Evolutionary conservation across 2,329 filamentous ascomycete species (phyloP), one percentile per base, ranked within the genome.

Genomic region (Fusarium duplospermum): DNA sequence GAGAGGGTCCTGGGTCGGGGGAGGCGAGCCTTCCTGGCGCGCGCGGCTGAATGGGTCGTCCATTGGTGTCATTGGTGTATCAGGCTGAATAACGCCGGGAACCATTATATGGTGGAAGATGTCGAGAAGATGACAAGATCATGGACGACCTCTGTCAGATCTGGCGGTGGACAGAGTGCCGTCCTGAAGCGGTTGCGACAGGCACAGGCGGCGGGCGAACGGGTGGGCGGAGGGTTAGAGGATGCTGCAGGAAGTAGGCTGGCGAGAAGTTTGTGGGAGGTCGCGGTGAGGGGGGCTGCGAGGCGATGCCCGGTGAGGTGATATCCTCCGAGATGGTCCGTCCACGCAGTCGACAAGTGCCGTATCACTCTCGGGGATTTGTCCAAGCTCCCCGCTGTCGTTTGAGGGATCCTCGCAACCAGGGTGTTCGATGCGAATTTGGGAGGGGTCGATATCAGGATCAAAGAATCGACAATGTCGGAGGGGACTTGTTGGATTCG

Each of bases 1-100:
- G 50, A 89, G 82, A 60, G 85, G 83, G 72, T 87, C 85, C 67
- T 84, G 82, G 64, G 80, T 80, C 59, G 81, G 78, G 60, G 84
- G 82, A 57, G 76, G 76, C 50, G 77, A 79, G 22, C 71, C 76
- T 66, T 81, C 79, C 65, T 77, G 77, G 64, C 77, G 77, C 65
- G 78, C 77, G 62, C 77, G 77, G 52, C 59, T 67, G 58, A 73
- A 69, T 24, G 76, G 52, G 36, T 78, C 78, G 66, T 79, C 76
- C 76, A 77, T 78, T 66, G 75, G 62, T 45, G 75, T 74, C 75
- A 77, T 78, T 67, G 76, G 62, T 45, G 75, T 74, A 70, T 81
- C 80, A 61, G 80, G 77, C 72, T 81, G 81, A 61, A 82, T 67
- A 62, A 81, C 76, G 61, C 83, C 81, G 45, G 84, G 84, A 31